Percentiles rank a stretch among this genome's conserved stretches.
These are phyloP conservation scores for Isatis lusitanica DNA, from an alignment of 441 rosid species.

Conservation along the genomic window DNA sequence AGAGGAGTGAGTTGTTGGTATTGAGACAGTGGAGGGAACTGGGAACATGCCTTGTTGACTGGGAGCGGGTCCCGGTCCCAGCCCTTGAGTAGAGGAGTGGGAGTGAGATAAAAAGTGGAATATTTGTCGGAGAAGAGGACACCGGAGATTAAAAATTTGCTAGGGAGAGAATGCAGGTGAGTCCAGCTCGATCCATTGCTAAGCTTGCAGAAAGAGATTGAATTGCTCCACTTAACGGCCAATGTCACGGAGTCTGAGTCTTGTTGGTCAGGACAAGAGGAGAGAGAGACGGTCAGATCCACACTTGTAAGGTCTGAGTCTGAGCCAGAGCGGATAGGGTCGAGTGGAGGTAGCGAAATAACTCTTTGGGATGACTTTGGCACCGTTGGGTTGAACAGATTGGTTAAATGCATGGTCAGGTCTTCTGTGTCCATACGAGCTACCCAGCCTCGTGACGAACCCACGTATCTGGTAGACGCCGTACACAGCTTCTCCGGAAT, in stretches of 20 bases:
- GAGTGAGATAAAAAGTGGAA: not conserved
- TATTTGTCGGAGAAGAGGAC: slow-evolving; percentile 1
- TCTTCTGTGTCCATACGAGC: not conserved
- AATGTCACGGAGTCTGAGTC: not conserved
- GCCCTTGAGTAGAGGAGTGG: not conserved
- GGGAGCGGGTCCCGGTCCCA: no score
- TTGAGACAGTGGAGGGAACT: not conserved
- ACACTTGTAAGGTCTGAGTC: not conserved
- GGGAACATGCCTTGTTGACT: not conserved
- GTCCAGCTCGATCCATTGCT: not conserved
- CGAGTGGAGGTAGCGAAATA: slow-evolving; percentile 2
- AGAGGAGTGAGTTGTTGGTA: not conserved
- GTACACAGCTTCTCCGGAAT: not conserved
- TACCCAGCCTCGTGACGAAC: not conserved
- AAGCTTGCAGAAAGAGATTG: slow-evolving; percentile 4
- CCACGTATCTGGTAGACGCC: not conserved
- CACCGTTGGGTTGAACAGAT: not conserved
- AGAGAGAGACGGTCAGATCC: not conserved
- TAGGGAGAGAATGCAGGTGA: not conserved
- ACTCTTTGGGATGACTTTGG: slow-evolving; percentile 4
- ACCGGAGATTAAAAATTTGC: not conserved
- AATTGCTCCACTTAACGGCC: not conserved
- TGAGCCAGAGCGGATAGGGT: not conserved
- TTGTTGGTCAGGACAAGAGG: not conserved
- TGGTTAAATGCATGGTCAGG: not conserved